These are phyloP conservation scores for Paramecium pentaurelia DNA, from an alignment of 73 alveolate genomes.

Conservation along the genomic window DNA sequence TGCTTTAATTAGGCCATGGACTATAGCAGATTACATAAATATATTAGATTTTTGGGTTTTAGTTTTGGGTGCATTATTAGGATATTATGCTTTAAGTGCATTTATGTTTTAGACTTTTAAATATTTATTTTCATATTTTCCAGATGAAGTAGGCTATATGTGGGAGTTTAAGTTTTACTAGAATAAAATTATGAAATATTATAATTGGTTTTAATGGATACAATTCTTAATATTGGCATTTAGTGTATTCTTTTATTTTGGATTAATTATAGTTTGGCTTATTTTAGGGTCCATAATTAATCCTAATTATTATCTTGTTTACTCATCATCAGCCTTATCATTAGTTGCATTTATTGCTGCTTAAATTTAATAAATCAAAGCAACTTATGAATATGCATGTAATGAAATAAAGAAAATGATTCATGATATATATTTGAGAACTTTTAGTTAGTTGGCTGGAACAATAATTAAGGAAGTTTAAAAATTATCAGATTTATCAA, in stretches of 20 bases:
- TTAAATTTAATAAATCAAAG: not conserved
- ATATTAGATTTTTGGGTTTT: not conserved
- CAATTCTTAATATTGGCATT: not conserved
- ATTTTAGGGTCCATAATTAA: not conserved
- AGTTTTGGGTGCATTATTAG: not conserved
- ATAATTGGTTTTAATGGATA: not conserved
- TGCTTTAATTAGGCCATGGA: not conserved
- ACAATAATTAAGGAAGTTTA: not conserved
- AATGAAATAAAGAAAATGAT: not conserved
- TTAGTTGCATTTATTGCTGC: not conserved
- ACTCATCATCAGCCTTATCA: not conserved
- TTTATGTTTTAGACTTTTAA: not conserved
- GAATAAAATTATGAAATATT: not conserved
- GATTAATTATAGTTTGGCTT: not conserved
- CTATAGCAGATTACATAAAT: not conserved
- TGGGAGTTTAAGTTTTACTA: not conserved
- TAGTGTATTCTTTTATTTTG: not conserved
- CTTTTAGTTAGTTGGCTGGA: not conserved
- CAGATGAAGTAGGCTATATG: not conserved
- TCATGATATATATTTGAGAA: not conserved
- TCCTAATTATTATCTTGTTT: not conserved
- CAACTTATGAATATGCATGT: not conserved
- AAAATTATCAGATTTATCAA: not conserved
- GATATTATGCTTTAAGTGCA: not conserved
- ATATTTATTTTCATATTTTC: not conserved